Evolutionary conservation across 768 basidiomycete genomes (phyloP).

Genomic region (Suillus subaureus): DNA sequence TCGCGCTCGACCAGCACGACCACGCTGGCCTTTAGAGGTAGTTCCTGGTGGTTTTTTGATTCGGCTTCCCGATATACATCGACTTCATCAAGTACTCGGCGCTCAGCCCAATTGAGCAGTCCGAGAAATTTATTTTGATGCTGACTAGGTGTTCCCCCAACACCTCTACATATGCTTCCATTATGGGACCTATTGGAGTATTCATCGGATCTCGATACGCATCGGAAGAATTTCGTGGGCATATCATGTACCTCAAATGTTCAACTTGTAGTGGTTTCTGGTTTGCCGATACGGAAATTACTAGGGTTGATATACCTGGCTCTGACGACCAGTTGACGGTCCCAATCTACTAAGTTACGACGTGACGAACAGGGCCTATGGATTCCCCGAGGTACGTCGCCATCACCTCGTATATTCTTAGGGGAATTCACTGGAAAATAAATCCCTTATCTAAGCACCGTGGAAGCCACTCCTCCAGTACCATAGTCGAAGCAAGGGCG

Average conservation of each 20-base stretch:
- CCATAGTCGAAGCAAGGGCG: background rate
- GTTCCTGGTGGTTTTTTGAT: background rate
- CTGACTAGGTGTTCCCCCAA: background rate
- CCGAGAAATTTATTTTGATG: background rate
- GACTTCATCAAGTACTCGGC: background rate
- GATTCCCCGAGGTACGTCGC: background rate
- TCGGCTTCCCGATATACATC: background rate
- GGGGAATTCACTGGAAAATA: background rate
- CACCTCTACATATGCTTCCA: slow-evolving; percentile 1
- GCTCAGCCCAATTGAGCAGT: background rate
- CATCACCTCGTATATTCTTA: background rate
- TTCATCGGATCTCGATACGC: background rate
- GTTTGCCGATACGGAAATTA: background rate
- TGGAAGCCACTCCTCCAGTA: background rate
- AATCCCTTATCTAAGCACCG: background rate
- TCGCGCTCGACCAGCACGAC: background rate
- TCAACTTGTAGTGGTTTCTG: background rate
- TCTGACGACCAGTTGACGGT: background rate
- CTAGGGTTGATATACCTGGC: background rate
- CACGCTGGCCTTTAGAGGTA: background rate
- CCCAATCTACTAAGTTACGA: background rate
- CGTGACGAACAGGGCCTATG: background rate
- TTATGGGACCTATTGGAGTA: background rate
- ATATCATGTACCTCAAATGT: slow-evolving; percentile 2
- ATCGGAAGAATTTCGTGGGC: background rate